Base-by-base conservation (phyloP, 306 rosid genomes). In the Ceratonia siliqua region DNA sequence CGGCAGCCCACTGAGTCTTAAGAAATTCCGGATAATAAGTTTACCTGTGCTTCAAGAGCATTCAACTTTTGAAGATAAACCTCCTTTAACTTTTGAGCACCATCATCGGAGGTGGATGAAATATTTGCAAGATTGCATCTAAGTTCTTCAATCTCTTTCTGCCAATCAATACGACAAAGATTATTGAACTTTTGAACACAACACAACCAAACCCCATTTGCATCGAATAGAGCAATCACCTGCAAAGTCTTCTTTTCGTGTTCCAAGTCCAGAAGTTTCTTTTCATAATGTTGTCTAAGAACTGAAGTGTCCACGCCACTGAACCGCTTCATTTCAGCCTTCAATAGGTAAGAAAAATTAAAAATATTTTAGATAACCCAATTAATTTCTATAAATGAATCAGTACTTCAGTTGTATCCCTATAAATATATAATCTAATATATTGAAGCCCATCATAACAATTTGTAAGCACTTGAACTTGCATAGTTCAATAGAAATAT, bases 301-400 rank as follows among this genome's bases (percentile, higher is more conserved):
- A 94, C 93, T 11, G 96, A 81, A 50, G 96, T 64, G 70, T 92
- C 90, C 10, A 74, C 30, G 67, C 79, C 79, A 69, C 58, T 76
- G 82, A 90, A 77, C 83, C 63, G 88, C 85, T 91, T 94, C 97
- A 94, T 94, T 89, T 94, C 99, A 68, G 96, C 93, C 99, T 91
- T 66, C 76, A 79, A 72, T 45, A 50, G 74, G 38, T 22, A 58
- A 76, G 61, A 55, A 62, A 13, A 50, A 41, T 8, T 25, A 58
- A 30, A 82, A 30, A 58, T 20, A n/a, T 11, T 5, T 18, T 55
- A 38, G 52, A 24, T 52, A 50, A 25, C 6, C 7, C 14, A 48
- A n/a, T 66, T 66, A 14, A 15, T 66, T 8, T 9, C n/a, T 9
- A 15, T n/a, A 27, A 43, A 2, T 21, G 7, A 63, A 56, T 57